phyloP scores from a whole-genome alignment of 2,329 filamentous ascomycete genomes.

The Paecilomyces dactylethromorphus region DNA sequence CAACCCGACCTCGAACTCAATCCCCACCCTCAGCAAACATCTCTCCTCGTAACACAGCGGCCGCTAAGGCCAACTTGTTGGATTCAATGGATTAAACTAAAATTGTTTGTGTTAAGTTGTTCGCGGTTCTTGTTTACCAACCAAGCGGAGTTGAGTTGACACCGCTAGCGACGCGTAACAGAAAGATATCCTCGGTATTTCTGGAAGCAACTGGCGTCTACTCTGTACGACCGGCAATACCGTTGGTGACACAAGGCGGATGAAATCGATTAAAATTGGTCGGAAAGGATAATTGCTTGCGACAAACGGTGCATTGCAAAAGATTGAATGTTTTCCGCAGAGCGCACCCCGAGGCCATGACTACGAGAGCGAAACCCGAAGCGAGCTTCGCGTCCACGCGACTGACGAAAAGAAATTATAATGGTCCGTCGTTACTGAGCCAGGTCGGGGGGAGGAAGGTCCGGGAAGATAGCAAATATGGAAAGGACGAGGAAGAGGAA shows the following conservation, averaged over 20 bases:
- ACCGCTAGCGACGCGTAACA: not conserved
- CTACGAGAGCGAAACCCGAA: constrained; percentile 13
- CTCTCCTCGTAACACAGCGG: not conserved
- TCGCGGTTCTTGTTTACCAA: not conserved
- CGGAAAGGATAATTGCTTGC: no score
- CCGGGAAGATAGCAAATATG: constrained; percentile 2
- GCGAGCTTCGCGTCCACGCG: constrained; percentile 19
- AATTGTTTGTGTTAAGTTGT: not conserved
- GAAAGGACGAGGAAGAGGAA: not conserved
- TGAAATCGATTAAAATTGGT: not conserved
- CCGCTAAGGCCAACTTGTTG: not conserved
- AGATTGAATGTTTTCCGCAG: not conserved
- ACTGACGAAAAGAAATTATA: constrained; percentile 14
- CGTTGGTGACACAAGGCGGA: not conserved
- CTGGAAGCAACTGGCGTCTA: not conserved
- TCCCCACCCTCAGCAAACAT: not conserved
- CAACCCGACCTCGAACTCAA: not conserved
- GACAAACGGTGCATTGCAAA: not conserved
- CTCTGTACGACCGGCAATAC: not conserved
- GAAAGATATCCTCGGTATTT: not conserved
- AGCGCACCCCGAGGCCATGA: constrained; percentile 11
- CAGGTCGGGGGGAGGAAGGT: constrained; percentile 6
- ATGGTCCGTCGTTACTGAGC: constrained; percentile 15
- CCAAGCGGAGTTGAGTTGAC: not conserved
- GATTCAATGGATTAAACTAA: not conserved